Percentiles rank a stretch among this genome's conserved stretches.
phyloP scores from a whole-genome alignment of 1,284 basidiomycete genomes.

The Cutaneotrichosporon mucoides region DNA sequence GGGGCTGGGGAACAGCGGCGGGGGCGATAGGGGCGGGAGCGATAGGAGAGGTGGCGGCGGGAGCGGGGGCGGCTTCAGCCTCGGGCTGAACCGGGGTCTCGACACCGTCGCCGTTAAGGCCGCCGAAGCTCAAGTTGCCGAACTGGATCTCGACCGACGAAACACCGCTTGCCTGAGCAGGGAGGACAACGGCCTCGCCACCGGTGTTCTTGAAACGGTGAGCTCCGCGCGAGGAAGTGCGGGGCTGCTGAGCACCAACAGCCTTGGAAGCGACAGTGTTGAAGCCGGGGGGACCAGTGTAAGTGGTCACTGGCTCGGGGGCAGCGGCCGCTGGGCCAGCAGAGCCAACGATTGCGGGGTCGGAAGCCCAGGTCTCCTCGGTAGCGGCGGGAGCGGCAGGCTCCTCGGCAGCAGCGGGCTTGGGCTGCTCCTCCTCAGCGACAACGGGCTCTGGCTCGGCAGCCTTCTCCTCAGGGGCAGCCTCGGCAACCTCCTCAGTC shows the following conservation, averaged over 20 bases:
- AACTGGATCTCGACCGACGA: slow-evolving; percentile 49
- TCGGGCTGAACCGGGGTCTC: slow-evolving; percentile 35
- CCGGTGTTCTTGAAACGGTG: slow-evolving; percentile 47
- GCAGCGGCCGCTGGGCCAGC: slow-evolving; percentile 21
- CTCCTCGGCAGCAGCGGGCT: slow-evolving; percentile 8
- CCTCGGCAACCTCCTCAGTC: slow-evolving; percentile 10
- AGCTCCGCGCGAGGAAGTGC: slow-evolving; percentile 46
- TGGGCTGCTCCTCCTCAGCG: slow-evolving; percentile 54
- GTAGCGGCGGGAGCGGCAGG: slow-evolving; percentile 12
- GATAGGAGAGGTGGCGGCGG: slow-evolving; percentile 19
- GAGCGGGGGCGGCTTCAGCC: slow-evolving; percentile 6
- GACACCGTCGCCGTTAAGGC: slow-evolving; percentile 44
- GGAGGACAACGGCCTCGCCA: slow-evolving; percentile 49
- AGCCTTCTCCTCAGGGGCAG: slow-evolving; percentile 11
- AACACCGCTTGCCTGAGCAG: slow-evolving; percentile 32
- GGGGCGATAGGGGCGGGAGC: slow-evolving; percentile 8
- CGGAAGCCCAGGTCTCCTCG: slow-evolving; percentile 26
- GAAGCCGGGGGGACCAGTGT: slow-evolving; percentile 50
- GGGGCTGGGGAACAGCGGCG: slow-evolving; percentile 8
- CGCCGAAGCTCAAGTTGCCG: slow-evolving; percentile 50
- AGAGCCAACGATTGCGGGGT: slow-evolving; percentile 43
- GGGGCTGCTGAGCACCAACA: slow-evolving; percentile 22
- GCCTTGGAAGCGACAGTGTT: slow-evolving; percentile 38
- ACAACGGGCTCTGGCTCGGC: slow-evolving; percentile 17
- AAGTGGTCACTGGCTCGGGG: slow-evolving; percentile 42